phyloP scores from a whole-genome alignment of 1,139 yeast genomes.

The Geotrichum histeridarum region DNA sequence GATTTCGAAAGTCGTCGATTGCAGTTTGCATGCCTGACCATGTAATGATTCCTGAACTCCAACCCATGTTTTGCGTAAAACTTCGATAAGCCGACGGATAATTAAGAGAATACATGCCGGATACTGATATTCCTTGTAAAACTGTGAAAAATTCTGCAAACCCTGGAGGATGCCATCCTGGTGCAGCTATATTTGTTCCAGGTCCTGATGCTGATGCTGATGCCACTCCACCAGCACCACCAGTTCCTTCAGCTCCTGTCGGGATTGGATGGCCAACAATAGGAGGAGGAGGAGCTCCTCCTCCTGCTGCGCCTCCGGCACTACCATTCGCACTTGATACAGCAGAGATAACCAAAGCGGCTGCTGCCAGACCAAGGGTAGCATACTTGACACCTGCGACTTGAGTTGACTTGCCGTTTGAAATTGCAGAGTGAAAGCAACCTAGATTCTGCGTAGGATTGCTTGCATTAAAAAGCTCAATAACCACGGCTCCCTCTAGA shows the following conservation, averaged over 20 bases:
- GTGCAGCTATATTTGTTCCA: conserved; percentile 23
- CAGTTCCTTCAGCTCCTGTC: conserved; percentile 19
- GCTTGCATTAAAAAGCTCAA: conserved; percentile 26
- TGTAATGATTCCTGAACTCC: conserved; percentile 34
- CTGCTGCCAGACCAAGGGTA: conserved; percentile 33
- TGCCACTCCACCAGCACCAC: conserved; percentile 18
- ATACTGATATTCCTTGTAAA: conserved; percentile 33
- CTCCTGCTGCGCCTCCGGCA: conserved; percentile 22
- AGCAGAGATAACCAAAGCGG: conserved; percentile 27
- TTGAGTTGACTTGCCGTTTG: conserved; percentile 33
- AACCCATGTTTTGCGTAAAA: conserved; percentile 35
- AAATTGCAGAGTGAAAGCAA: conserved; percentile 32
- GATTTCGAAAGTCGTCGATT: conserved; percentile 31
- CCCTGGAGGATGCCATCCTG: conserved; percentile 31
- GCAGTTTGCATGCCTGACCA: conserved; percentile 33
- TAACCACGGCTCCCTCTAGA: conserved; percentile 32
- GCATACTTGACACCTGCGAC: conserved; percentile 27
- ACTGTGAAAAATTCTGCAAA: conserved; percentile 27
- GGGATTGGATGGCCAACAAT: conserved; percentile 9
- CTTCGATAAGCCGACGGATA: conserved; percentile 35
- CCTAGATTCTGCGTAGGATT: conserved; percentile 27
- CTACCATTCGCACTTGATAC: conserved; percentile 24
- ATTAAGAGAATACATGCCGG: conserved; percentile 35
- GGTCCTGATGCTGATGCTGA: conserved; percentile 17
- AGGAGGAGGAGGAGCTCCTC: conserved; percentile 19